Percentiles rank a stretch among this genome's conserved stretches.
phyloP scores from a whole-genome alignment of 2,329 filamentous ascomycete genomes.

The Botrytis squamosa region DNA sequence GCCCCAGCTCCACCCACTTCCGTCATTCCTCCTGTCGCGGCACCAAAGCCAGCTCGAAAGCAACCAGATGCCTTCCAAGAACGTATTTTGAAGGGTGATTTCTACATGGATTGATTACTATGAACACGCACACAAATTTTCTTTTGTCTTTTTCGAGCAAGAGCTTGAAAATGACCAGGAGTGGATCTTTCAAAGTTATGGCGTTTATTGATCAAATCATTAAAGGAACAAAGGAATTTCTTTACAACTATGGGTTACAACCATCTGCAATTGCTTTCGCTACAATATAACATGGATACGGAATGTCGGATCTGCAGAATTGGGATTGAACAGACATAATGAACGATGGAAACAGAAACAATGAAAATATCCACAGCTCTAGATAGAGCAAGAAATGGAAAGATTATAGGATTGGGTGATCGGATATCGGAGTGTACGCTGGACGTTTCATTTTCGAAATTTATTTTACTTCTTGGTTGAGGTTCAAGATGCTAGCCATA shows the following conservation, averaged over 20 bases:
- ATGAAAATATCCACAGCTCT: neutral
- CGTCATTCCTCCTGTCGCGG: conserved; percentile 44
- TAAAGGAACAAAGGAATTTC: conserved; percentile 7
- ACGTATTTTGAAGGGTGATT: conserved; percentile 94
- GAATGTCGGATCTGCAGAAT: neutral
- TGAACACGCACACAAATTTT: neutral
- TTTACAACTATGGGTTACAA: neutral
- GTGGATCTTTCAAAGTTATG: neutral
- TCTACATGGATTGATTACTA: conserved; percentile 80
- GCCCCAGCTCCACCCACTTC: conserved; percentile 56
- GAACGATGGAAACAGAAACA: neutral
- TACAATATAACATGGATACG: neutral
- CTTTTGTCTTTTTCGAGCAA: conserved; percentile 10
- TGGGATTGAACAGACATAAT: neutral
- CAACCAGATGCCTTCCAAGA: conserved; percentile 96
- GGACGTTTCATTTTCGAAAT: conserved; percentile 31
- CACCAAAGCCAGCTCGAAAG: conserved; percentile 44
- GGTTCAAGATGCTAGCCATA: neutral
- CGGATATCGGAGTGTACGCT: conserved; percentile 29
- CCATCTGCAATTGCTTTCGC: neutral
- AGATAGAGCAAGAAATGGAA: neutral
- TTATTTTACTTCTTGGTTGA: conserved; percentile 9
- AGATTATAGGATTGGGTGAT: neutral
- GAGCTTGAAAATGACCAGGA: conserved; percentile 1
- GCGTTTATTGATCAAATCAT: neutral